Percentiles rank a stretch among this genome's conserved stretches.
Evolutionary conservation across 2,329 filamentous ascomycete species (phyloP).

Genomic region (Laburnicola sp.): DNA sequence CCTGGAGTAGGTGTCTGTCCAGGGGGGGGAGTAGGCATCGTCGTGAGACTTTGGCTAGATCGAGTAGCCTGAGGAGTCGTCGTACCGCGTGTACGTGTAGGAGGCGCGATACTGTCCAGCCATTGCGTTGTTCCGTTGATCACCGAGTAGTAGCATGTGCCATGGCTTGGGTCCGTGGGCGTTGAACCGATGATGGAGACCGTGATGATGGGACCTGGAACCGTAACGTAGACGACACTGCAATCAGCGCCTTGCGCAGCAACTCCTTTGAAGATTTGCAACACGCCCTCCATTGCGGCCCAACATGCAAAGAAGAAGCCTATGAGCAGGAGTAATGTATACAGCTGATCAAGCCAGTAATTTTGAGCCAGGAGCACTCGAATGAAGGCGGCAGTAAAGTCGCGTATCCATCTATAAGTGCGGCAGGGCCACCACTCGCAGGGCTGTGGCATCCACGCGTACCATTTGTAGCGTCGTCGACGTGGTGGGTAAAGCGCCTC

Average conservation of each 20-base stretch:
- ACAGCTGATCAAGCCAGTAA: conserved; percentile 19
- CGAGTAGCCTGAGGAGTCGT: conserved; percentile 3
- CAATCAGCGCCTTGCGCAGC: conserved; percentile 34
- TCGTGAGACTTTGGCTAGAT: not conserved
- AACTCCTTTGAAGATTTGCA: conserved; percentile 24
- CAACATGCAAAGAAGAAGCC: conserved; percentile 21
- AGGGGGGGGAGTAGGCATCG: not conserved
- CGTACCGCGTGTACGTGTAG: conserved; percentile 19
- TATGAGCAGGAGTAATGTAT: conserved; percentile 15
- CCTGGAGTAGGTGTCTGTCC: not conserved
- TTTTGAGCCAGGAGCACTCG: conserved; percentile 11
- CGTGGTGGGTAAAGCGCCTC: not conserved
- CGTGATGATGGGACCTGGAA: conserved; percentile 40
- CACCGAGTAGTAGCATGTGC: conserved; percentile 41
- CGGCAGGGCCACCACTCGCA: conserved; percentile 32
- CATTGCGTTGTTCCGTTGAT: conserved; percentile 39
- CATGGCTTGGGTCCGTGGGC: conserved; percentile 27
- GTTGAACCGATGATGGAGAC: conserved; percentile 30
- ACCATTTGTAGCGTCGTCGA: not conserved
- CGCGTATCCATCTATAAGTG: conserved; percentile 13
- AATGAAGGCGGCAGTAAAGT: conserved; percentile 14
- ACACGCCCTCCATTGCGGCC: conserved; percentile 24
- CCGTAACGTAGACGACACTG: conserved; percentile 39
- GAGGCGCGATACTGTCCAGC: conserved; percentile 35
- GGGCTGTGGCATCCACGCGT: conserved; percentile 2